A percentile compares a stretch with the other conserved stretches of the same genome.
Conservation (phyloP, 306 rosid species). For the Malus domestica region ASM211411v1 NC_041794.1:11041001-11041500, state of each 20-base stretch:
- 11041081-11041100: not conserved
- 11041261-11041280: conserved; percentile 3
- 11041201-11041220: not conserved
- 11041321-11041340: not conserved
- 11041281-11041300: conserved; percentile 2
- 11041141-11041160: conserved; percentile 25
- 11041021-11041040: conserved; percentile 30
- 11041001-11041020: conserved; percentile 20
- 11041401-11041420: not conserved
- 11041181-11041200: conserved; percentile 17
- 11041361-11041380: not conserved
- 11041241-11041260: conserved; percentile 9
- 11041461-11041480: not conserved
- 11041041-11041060: conserved; percentile 11
- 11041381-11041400: not conserved
- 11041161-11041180: not conserved
- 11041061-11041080: not conserved
- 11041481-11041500: not conserved
- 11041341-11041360: not conserved
- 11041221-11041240: not conserved
- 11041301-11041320: not conserved
- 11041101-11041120: not conserved
- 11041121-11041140: conserved; percentile 6
- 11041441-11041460: not conserved
- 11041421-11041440: not conserved